phyloP scores from a whole-genome alignment of 345 rosid genomes.

The Populus ilicifolia region DNA sequence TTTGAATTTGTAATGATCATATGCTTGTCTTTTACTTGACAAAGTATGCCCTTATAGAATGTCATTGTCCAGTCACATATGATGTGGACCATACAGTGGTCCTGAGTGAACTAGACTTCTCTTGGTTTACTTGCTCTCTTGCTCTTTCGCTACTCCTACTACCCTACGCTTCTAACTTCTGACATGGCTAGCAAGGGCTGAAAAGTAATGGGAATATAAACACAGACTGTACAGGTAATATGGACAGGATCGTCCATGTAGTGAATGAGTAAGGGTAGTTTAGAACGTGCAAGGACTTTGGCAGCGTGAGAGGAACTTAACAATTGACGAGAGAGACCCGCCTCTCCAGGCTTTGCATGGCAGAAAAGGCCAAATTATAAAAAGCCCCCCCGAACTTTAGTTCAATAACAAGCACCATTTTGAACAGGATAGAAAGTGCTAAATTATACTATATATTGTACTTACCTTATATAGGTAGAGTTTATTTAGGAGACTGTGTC shows the following conservation, averaged over 20 bases:
- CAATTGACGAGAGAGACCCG: too few relatives aligned
- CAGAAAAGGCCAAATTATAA: too few relatives aligned
- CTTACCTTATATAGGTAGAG: too few relatives aligned
- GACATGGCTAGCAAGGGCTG: conserved; percentile 3
- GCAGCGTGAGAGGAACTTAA: background rate
- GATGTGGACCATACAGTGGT: conserved; percentile 5
- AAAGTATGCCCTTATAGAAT: background rate
- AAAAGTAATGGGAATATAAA: background rate
- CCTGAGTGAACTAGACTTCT: background rate
- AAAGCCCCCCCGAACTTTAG: too few relatives aligned
- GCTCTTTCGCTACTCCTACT: background rate
- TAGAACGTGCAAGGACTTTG: background rate
- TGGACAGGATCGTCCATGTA: background rate
- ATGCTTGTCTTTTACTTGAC: background rate
- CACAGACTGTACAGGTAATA: background rate
- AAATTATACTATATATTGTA: too few relatives aligned
- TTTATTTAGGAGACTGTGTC: too few relatives aligned
- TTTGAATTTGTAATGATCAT: background rate
- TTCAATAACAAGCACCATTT: too few relatives aligned
- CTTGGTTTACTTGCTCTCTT: background rate
- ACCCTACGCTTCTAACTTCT: background rate
- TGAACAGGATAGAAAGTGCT: too few relatives aligned
- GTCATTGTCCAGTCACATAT: background rate
- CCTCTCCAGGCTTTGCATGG: too few relatives aligned
- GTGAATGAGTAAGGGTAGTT: background rate